Conservation (phyloP, 495 filamentous ascomycete genomes). For the Podospora comata region DNA sequence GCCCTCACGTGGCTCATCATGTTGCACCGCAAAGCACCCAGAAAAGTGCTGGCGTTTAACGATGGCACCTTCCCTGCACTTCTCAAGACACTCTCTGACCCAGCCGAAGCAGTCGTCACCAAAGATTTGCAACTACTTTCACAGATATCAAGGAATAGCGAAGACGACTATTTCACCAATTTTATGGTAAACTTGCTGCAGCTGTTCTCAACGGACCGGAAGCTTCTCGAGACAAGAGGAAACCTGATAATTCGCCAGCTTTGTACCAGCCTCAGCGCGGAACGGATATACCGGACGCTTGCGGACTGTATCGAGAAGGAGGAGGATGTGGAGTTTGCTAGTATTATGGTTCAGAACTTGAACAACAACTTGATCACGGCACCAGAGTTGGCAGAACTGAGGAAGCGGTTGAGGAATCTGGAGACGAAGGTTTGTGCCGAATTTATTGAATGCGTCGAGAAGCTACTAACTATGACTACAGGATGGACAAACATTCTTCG, state of each 20-base stretch:
- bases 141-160: constrained; percentile 93
- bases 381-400: constrained; percentile 84
- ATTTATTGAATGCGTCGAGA: neutral
- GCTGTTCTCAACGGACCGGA: constrained; percentile 89
- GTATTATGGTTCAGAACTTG: constrained; percentile 98
- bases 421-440: constrained; percentile 65
- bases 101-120: constrained; percentile 92
- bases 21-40: constrained; percentile 91
- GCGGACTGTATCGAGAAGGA: constrained; percentile 98
- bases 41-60: constrained; percentile 91
- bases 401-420: constrained; percentile 84
- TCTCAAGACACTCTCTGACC: constrained; percentile 94
- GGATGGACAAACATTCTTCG: constrained; percentile 95
- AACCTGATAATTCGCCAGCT: constrained; percentile 96
- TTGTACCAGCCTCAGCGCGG: constrained; percentile 86
- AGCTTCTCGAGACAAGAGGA: constrained; percentile 84
- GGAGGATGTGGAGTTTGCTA: constrained; percentile 96
- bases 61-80: constrained; percentile 96
- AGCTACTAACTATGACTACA: constrained; percentile 31
- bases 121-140: constrained; percentile 92
- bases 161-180: constrained; percentile 93
- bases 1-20: constrained; percentile 95
- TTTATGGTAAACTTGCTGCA: constrained; percentile 98
- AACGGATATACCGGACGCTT: constrained; percentile 92
- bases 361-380: constrained; percentile 99